Percentiles rank a stretch among this genome's conserved stretches.
Conservation (phyloP, 306 rosid genomes). For the Alnus glutinosa region DNA sequence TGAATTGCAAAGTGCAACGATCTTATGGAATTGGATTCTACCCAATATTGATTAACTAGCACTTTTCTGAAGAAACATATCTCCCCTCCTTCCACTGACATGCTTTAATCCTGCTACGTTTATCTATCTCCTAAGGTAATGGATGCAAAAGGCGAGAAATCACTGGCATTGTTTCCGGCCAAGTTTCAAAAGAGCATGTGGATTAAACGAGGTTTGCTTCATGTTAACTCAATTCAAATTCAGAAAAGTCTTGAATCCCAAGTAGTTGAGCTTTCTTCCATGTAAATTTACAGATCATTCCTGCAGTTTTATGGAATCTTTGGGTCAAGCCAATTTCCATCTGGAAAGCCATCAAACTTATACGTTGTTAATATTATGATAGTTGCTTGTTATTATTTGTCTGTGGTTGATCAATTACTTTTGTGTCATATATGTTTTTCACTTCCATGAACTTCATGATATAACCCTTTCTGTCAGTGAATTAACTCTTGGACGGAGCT, state of each 20-base stretch:
- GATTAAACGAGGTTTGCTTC: conserved; percentile 78
- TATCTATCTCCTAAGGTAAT: conserved; percentile 52
- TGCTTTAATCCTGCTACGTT: conserved; percentile 15
- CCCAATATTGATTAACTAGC: no score
- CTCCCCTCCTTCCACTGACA: neutral
- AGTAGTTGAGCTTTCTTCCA: neutral
- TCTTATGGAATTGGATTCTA: no score
- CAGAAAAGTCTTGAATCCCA: neutral
- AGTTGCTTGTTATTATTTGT: neutral
- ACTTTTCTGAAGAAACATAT: no score
- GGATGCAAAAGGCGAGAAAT: conserved; percentile 73
- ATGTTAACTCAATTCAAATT: neutral
- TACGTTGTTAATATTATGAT: neutral
- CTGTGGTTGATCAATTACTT: neutral
- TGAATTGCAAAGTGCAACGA: neutral
- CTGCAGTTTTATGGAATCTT: neutral
- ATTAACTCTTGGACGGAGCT: neutral
- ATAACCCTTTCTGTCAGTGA: neutral
- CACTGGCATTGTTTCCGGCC: conserved; percentile 83
- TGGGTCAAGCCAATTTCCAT: neutral
- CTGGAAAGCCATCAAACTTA: neutral
- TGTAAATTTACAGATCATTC: neutral
- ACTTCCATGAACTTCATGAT: neutral
- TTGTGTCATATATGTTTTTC: neutral
- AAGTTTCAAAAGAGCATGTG: conserved; percentile 93